Evolutionary conservation across 129 eudicot species (phyloP), one percentile per base, ranked within the genome.

Genomic region (Tagetes patula): DNA sequence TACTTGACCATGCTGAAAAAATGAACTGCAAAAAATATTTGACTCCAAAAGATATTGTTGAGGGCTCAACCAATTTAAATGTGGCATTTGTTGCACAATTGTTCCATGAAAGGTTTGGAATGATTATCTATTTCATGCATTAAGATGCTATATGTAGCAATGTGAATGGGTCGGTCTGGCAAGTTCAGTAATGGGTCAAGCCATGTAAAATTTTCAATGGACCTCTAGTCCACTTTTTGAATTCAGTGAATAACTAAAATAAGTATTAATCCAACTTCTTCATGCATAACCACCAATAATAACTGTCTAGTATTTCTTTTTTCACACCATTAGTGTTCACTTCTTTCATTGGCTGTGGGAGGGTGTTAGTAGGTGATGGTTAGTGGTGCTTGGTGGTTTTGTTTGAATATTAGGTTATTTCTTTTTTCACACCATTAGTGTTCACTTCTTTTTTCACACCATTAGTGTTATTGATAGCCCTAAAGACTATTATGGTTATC

Each of bases 11-110:
- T 80, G 97, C 96, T 11, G 98, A 90, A 80, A 86, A 73, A 79
- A 94, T 94, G 96, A 89, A 88, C 72, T 90, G 96, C 87, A 94
- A 94, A 71, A 83, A 89, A 88, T 94, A 87, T 69, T 77, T 90
- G 72, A 76, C 85, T 56, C 89, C 98, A 31, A 74, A 77, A 74
- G 98, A 94, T 77, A 94, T 94, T 8, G 80, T 80, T 70, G 96
- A 94, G n/a, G 98, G 98, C 71, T 85, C 93, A 40, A 54, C 89
- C 42, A 94, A 90, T 79, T 75, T 94, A 59, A 94, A 94, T 82
- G 85, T 90, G 70, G 96, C 98, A 45, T 94, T 94, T 80, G 87
- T 94, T 79, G 96, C 98, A 31, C 98, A 90, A 67, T 85, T 94
- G 74, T 94, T 94, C 82, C 96, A 90, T 43, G 84, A 84, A 60